A percentile compares a stretch with the other conserved stretches of the same genome.
Evolutionary conservation across 2,329 filamentous ascomycete species (phyloP).

Genomic region (Fusarium hainanense): DNA sequence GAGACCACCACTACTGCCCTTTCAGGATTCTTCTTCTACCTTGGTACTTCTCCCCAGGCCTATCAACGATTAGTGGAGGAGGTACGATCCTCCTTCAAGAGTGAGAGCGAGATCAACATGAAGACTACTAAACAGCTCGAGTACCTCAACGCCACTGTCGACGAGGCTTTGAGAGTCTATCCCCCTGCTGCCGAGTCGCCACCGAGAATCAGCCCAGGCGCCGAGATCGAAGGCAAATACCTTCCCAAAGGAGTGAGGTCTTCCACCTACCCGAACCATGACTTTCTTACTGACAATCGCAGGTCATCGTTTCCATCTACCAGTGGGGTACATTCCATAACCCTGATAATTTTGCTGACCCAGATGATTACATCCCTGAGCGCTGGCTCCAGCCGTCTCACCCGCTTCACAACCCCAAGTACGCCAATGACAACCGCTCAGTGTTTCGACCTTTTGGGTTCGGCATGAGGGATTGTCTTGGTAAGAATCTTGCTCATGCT

Average conservation of each 20-base stretch:
- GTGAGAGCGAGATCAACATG: neutral
- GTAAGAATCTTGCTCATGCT: neutral
- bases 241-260: neutral
- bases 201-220: neutral
- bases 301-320: neutral
- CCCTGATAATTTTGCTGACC: neutral
- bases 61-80: neutral
- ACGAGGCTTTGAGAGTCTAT: neutral
- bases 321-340: neutral
- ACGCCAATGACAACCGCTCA: neutral
- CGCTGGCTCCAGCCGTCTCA: neutral
- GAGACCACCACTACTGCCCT: conserved; percentile 1
- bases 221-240: neutral
- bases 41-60: neutral
- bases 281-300: neutral
- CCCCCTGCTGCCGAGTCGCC: neutral
- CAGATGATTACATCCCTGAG: neutral
- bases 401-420: neutral
- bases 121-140: neutral
- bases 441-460: neutral
- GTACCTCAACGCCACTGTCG: neutral
- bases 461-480: neutral
- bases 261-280: neutral
- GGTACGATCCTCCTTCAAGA: neutral
- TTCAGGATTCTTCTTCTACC: neutral